A percentile compares a stretch with the other conserved stretches of the same genome.
Evolutionary conservation across 495 filamentous ascomycete genomes (phyloP).

Genomic region (Penicillium lagena): DNA sequence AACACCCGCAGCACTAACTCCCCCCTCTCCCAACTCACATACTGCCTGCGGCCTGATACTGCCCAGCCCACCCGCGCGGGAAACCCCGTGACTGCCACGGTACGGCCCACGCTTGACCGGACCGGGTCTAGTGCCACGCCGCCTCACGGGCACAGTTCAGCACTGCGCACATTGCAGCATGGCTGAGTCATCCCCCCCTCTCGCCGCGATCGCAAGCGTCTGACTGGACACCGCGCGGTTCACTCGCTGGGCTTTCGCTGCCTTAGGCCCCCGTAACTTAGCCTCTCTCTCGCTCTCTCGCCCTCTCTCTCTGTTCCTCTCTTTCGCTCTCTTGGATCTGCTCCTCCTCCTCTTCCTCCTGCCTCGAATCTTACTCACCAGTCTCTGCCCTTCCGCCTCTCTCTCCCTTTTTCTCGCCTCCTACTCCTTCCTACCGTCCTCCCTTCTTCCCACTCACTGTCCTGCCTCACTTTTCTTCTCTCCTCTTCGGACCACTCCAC

Average conservation of each 20-base stretch:
- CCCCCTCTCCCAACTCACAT: too few species aligned
- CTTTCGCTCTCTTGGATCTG: slow-evolving; percentile 11
- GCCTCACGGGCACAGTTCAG: too few species aligned
- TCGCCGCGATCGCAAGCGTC: background rate
- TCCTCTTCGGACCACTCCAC: slow-evolving; percentile 16
- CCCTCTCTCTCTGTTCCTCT: slow-evolving; percentile 24
- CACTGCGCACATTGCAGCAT: too few species aligned
- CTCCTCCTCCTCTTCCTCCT: slow-evolving; percentile 22
- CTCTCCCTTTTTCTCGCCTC: slow-evolving; percentile 21
- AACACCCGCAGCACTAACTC: too few species aligned
- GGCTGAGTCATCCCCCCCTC: slow-evolving; percentile 4
- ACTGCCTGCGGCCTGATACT: too few species aligned
- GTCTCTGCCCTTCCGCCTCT: slow-evolving; percentile 17
- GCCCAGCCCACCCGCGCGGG: too few species aligned
- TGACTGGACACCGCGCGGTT: background rate
- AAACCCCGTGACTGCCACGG: too few species aligned
- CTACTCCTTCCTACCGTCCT: slow-evolving; percentile 22
- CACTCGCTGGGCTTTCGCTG: slow-evolving; percentile 16
- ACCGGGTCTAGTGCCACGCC: too few species aligned
- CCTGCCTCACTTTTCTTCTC: slow-evolving; percentile 16
- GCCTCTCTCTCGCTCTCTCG: slow-evolving; percentile 13
- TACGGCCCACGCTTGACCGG: too few species aligned
- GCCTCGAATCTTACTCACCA: slow-evolving; percentile 17
- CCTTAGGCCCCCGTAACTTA: slow-evolving; percentile 16
- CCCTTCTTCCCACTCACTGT: slow-evolving; percentile 13